Percentiles rank a stretch among this genome's conserved stretches.
These are phyloP conservation scores for Taphrina wiesneri DNA, from an alignment of 1,139 yeast species.

Conservation along the genomic window DNA sequence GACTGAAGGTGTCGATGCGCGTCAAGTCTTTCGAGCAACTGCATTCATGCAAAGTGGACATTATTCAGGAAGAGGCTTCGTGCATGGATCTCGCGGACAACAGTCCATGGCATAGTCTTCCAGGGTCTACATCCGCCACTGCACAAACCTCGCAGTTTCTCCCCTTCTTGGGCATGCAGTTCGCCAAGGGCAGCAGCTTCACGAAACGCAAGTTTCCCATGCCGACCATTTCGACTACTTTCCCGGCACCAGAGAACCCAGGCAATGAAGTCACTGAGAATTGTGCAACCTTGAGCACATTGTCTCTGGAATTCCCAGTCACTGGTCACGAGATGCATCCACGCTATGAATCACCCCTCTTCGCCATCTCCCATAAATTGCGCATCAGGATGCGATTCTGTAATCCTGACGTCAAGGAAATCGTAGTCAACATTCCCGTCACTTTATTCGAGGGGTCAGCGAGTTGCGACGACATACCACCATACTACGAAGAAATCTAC, in stretches of 20 bases:
- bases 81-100: neutral
- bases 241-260: constrained; percentile 13
- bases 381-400: constrained; percentile 23
- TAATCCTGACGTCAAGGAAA: constrained; percentile 23
- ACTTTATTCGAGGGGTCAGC: constrained; percentile 23
- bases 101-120: constrained; percentile 21
- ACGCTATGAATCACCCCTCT: constrained; percentile 21
- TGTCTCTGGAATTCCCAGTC: constrained; percentile 14
- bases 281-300: constrained; percentile 14
- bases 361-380: constrained; percentile 18
- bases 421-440: constrained; percentile 26
- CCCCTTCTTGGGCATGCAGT: neutral
- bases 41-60: constrained; percentile 22
- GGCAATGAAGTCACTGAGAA: neutral
- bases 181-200: neutral
- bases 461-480: constrained; percentile 32
- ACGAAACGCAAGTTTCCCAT: constrained; percentile 20
- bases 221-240: constrained; percentile 27
- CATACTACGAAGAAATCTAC: constrained; percentile 31
- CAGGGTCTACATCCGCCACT: constrained; percentile 1
- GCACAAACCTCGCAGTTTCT: neutral
- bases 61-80: constrained; percentile 24
- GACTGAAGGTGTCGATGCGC: constrained; percentile 20
- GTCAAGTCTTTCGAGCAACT: constrained; percentile 20
- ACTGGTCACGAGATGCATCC: constrained; percentile 16